Evolutionary conservation across 106 monocot species (phyloP).

Genomic region (Ottelia alismoides): DNA sequence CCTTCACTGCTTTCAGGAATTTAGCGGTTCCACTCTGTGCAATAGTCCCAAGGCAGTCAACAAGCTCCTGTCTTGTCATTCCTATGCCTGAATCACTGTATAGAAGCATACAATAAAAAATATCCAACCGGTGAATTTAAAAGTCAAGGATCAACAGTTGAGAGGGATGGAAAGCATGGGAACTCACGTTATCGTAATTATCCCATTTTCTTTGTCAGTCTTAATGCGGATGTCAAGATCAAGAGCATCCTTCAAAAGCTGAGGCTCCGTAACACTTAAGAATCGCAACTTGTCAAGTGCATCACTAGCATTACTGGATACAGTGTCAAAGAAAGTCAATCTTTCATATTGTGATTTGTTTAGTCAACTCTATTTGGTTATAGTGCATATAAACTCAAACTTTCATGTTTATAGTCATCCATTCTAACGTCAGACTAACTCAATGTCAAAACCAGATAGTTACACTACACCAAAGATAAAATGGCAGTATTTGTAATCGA

Average conservation of each 20-base stretch:
- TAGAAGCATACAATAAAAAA: too few species aligned
- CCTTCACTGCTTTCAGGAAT: constrained; percentile 90
- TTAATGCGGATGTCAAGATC: constrained; percentile 91
- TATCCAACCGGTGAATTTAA: too few species aligned
- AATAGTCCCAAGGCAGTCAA: constrained; percentile 93
- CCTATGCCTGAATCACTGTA: constrained; percentile 90
- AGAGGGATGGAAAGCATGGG: background rate
- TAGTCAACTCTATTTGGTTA: too few species aligned
- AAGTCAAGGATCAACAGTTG: too few species aligned
- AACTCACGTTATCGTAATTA: constrained; percentile 81
- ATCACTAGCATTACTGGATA: constrained; percentile 93
- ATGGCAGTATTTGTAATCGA: too few species aligned
- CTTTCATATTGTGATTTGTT: too few species aligned
- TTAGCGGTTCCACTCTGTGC: constrained; percentile 99
- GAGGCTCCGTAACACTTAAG: constrained; percentile 75
- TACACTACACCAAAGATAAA: too few species aligned
- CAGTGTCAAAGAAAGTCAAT: too few species aligned
- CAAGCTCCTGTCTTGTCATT: constrained; percentile 88
- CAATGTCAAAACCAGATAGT: too few species aligned
- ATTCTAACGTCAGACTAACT: too few species aligned
- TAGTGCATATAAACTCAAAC: too few species aligned
- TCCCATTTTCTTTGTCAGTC: constrained; percentile 84
- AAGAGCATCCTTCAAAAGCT: constrained; percentile 63
- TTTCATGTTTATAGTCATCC: too few species aligned
- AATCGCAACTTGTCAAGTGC: constrained; percentile 93